Percentiles rank a stretch among this genome's conserved stretches.
Conservation (phyloP, 805 yeast genomes). For the Tetrapisispora arboricola region DNA sequence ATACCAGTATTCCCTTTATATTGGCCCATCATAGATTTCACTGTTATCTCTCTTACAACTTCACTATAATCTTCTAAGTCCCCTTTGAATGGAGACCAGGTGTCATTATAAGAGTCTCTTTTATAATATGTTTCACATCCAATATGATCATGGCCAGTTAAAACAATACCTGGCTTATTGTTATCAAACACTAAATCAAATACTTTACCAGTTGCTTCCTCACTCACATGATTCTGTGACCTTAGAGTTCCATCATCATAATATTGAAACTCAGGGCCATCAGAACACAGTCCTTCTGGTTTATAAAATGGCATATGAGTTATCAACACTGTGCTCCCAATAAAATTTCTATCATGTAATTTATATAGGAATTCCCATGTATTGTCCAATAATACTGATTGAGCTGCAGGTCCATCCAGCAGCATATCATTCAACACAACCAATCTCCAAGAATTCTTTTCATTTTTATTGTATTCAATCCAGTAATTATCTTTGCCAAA, state of each 20-base stretch:
- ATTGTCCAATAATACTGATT: slow-evolving; percentile 53
- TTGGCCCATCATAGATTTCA: slow-evolving; percentile 94
- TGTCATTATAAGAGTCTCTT: slow-evolving; percentile 30
- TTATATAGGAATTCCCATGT: slow-evolving; percentile 67
- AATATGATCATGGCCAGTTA: slow-evolving; percentile 94
- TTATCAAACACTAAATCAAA: slow-evolving; percentile 62
- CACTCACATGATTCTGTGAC: slow-evolving; percentile 76
- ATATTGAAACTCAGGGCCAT: slow-evolving; percentile 66
- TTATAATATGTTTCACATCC: slow-evolving; percentile 76
- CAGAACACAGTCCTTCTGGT: slow-evolving; percentile 69
- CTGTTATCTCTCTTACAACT: slow-evolving; percentile 66
- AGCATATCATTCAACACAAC: slow-evolving; percentile 80
- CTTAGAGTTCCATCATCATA: slow-evolving; percentile 50
- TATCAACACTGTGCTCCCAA: slow-evolving; percentile 71
- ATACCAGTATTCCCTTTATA: slow-evolving; percentile 83
- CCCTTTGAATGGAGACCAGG: slow-evolving; percentile 38
- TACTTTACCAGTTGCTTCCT: slow-evolving; percentile 55
- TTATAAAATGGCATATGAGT: slow-evolving; percentile 90
- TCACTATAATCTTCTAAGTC: slow-evolving; percentile 6
- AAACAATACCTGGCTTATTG: slow-evolving; percentile 60
- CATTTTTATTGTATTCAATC: slow-evolving; percentile 54
- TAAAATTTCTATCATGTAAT: slow-evolving; percentile 43
- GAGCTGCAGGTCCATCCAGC: slow-evolving; percentile 83
- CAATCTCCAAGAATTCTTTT: slow-evolving; percentile 69
- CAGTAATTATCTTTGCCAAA: slow-evolving; percentile 85